These are phyloP conservation scores for Leishmania arabica DNA, from an alignment of 208 protist species.

Conservation along the genomic window DNA sequence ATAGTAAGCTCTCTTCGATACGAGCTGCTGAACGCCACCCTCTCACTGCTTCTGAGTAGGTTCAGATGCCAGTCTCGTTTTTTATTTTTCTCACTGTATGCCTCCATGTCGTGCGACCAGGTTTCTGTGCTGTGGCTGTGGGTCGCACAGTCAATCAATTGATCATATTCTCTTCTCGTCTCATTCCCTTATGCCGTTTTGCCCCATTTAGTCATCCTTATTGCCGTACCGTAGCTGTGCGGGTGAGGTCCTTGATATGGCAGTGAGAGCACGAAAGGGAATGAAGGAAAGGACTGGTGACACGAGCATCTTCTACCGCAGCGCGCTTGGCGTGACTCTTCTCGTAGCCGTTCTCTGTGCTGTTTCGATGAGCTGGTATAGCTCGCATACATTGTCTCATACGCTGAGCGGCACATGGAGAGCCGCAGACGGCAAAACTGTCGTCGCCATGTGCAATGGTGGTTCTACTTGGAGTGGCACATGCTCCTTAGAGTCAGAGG, in stretches of 20 bases:
- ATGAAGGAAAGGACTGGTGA: background rate
- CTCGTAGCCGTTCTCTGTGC: slow-evolving; percentile 34
- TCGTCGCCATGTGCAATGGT: slow-evolving; percentile 15
- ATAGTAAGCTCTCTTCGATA: background rate
- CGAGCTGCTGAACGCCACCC: background rate
- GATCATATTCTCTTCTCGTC: background rate
- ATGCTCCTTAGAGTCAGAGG: slow-evolving; percentile 16
- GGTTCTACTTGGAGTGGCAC: slow-evolving; percentile 12
- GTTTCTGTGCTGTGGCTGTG: background rate
- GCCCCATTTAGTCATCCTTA: background rate
- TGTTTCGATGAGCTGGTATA: slow-evolving; percentile 43
- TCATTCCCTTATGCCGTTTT: slow-evolving; percentile 2
- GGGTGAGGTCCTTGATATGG: background rate
- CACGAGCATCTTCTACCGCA: slow-evolving; percentile 16
- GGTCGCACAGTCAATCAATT: background rate
- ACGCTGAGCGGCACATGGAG: slow-evolving; percentile 33
- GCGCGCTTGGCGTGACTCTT: slow-evolving; percentile 11
- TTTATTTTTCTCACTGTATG: background rate
- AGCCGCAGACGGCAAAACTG: slow-evolving; percentile 14
- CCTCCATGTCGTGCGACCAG: background rate
- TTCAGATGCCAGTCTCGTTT: background rate
- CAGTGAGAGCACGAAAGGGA: background rate
- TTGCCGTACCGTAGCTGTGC: background rate
- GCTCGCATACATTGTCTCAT: slow-evolving; percentile 34
- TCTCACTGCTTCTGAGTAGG: slow-evolving; percentile 1